Percentiles rank a stretch among this genome's conserved stretches.
phyloP scores from a whole-genome alignment of 2,329 filamentous ascomycete species.

The Cladophialophora yegresii region DNA sequence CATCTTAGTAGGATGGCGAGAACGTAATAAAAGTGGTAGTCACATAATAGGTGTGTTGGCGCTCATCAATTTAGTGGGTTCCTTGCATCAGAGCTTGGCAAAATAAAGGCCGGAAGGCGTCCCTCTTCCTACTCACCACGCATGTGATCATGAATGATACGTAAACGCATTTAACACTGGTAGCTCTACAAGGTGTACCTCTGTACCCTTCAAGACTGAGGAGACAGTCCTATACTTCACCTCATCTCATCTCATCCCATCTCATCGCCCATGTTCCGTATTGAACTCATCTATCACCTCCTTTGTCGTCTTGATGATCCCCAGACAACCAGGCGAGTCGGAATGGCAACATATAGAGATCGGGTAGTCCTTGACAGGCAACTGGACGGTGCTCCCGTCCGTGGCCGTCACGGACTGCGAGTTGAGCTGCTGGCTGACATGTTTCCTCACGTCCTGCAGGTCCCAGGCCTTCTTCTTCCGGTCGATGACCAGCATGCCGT shows the following conservation, averaged over 20 bases:
- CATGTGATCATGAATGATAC: no score
- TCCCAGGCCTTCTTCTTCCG: slow-evolving; percentile 59
- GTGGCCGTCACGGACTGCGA: slow-evolving; percentile 47
- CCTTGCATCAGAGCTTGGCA: no score
- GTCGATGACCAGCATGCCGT: slow-evolving; percentile 57
- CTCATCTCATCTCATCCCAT: not conserved
- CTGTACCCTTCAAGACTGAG: no score
- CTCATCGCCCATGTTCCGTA: slow-evolving; percentile 37
- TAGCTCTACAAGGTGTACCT: no score
- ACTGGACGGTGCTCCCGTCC: slow-evolving; percentile 45
- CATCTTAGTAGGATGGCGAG: no score
- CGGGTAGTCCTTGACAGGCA: slow-evolving; percentile 48
- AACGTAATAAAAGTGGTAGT: no score
- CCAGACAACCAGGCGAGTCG: slow-evolving; percentile 50
- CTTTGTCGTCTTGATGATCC: slow-evolving; percentile 47
- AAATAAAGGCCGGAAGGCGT: no score
- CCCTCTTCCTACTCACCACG: no score
- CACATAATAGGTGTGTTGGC: no score
- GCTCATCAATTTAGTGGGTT: no score
- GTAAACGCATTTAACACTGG: no score
- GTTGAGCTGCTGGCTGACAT: slow-evolving; percentile 48
- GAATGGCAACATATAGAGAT: slow-evolving; percentile 53
- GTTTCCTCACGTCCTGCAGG: slow-evolving; percentile 45
- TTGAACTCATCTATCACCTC: slow-evolving; percentile 50
- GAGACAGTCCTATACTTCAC: no score